Percentiles rank a stretch among this genome's conserved stretches.
These are phyloP conservation scores for Dactylorhiza incarnata DNA, from an alignment of 106 monocot genomes.

Conservation along the genomic window DNA sequence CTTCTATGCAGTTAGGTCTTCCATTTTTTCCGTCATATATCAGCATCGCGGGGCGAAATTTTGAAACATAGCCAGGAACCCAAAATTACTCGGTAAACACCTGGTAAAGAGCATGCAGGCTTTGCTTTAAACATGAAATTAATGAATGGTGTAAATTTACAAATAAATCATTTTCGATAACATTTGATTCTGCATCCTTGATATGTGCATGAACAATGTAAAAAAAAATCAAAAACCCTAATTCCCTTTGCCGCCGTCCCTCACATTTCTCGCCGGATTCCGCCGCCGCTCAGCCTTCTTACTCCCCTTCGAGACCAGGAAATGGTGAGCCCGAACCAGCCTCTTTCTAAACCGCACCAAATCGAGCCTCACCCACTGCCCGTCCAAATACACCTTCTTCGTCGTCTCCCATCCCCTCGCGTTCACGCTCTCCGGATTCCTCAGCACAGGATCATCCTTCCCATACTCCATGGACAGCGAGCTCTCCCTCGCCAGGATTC, in stretches of 20 bases:
- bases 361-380: slow-evolving; percentile 58
- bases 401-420: slow-evolving; percentile 54
- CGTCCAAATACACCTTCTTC: slow-evolving; percentile 53
- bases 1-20: too few species aligned
- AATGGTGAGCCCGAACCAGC: slow-evolving; percentile 20
- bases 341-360: slow-evolving; percentile 24
- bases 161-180: background rate
- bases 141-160: background rate
- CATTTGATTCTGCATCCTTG: background rate
- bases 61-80: too few species aligned
- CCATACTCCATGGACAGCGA: slow-evolving; percentile 41
- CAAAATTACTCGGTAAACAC: too few species aligned
- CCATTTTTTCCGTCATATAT: too few species aligned
- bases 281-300: background rate
- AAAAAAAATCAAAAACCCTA: background rate
- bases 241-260: background rate
- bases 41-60: too few species aligned
- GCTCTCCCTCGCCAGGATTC: slow-evolving; percentile 46
- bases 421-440: slow-evolving; percentile 41
- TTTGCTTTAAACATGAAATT: too few species aligned
- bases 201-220: background rate
- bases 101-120: too few species aligned
- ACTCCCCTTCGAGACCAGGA: background rate
- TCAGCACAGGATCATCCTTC: slow-evolving; percentile 31
- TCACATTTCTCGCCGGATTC: background rate